Base-by-base conservation (phyloP, 2,329 filamentous ascomycete species). In the Fusarium albidum region DNA sequence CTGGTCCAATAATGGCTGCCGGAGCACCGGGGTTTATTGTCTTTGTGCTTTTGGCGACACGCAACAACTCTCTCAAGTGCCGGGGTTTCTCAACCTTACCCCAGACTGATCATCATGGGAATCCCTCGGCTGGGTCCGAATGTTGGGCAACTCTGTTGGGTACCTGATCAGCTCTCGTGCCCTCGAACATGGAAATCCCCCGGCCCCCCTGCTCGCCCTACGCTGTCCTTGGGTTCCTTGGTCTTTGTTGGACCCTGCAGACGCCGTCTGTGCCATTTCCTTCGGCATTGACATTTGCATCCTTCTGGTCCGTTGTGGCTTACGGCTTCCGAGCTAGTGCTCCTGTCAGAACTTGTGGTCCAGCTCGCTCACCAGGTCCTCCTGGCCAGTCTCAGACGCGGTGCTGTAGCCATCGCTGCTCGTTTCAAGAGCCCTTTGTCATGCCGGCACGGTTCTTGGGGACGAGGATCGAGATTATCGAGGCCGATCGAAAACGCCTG, bases 101-200 rank as follows among this genome's bases (percentile, higher is more conserved):
- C 59, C 56, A 55, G 49, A 59, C 44, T 56, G 65, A 67, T 67
- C 65, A 64, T 56, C 59, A 17, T 37, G 29, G 7, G 21, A 49
- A 55, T 34, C 10, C 52, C 49, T 67, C 63, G 62, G 60, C 43
- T 54, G 48, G 46, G 53, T 40, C 53, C 58, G 54, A 59, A 59
- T 27, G 49, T 64, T 66, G 54, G 63, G 64, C 52, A 61, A 49
- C 33, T 28, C 14, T 54, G 35, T 34, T 12, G 33, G 49, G 51
- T 56, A 59, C 55, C 63, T 55, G 52, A 55, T 51, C 46, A 46
- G 29, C 45, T 35, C 40, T 45, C 21, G 34, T 5, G 3, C 38
- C 13, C 17, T 35, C 14, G 27, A 18, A 57, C 43, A 55, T 58
- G 46, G 21, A 33, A 46, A 49, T 55, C 58, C 55, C 47, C 50